phyloP scores from a whole-genome alignment of 805 yeast species.

The Kuraishia molischiana region DNA sequence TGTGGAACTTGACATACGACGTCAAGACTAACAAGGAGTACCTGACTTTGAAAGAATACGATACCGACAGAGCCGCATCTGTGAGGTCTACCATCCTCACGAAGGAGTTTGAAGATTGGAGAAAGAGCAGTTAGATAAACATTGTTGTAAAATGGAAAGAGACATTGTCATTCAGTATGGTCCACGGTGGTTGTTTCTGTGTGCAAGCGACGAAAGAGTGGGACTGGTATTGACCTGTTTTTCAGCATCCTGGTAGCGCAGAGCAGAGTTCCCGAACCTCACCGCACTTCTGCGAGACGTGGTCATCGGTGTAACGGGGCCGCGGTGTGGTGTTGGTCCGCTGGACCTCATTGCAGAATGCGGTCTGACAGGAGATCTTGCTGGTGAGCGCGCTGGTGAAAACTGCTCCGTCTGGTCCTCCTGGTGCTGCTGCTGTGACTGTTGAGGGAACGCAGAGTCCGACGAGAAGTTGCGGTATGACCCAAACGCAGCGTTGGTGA shows the following conservation, averaged over 20 bases:
- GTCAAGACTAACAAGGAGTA: slow-evolving; percentile 40
- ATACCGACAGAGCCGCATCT: slow-evolving; percentile 27
- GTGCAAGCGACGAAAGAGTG: not conserved
- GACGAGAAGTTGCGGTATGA: slow-evolving; percentile 7
- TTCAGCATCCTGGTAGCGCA: not conserved
- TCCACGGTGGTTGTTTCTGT: not conserved
- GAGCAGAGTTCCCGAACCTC: not conserved
- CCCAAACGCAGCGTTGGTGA: slow-evolving; percentile 42
- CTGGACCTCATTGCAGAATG: not conserved
- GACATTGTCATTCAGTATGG: too few species aligned
- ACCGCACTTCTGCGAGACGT: not conserved
- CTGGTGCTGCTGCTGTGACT: slow-evolving; percentile 3
- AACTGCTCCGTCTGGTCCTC: slow-evolving; percentile 8
- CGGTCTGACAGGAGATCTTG: not conserved
- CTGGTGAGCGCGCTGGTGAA: not conserved
- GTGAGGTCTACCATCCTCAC: slow-evolving; percentile 28
- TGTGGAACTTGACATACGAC: slow-evolving; percentile 48
- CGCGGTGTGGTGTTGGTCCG: not conserved
- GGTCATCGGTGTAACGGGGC: not conserved
- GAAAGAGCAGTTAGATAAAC: slow-evolving; percentile 23
- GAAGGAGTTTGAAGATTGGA: slow-evolving; percentile 45
- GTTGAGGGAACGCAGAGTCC: slow-evolving; percentile 1
- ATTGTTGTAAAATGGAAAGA: too few species aligned
- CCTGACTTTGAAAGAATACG: slow-evolving; percentile 31
- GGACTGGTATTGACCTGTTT: not conserved